Evolutionary conservation across 2,329 filamentous ascomycete species (phyloP), one percentile per base, ranked within the genome.

Genomic region (Niveomyces coronatus): DNA sequence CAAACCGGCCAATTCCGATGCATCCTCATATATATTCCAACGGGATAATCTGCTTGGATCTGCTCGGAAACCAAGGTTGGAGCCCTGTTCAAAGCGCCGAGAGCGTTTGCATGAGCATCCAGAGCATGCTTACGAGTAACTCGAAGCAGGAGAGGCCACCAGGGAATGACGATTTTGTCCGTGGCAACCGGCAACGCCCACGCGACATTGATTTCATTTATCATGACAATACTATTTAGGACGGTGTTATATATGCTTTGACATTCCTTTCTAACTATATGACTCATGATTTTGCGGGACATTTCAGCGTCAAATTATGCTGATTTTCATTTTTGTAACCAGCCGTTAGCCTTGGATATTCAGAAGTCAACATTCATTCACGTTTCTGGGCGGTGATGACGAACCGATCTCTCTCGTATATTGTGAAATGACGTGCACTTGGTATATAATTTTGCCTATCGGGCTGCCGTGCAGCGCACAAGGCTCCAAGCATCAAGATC

Each of bases 21-120:
- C 91, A 98, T 54, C 91, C 91, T 3, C 91, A 98, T 64, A 85
- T 98, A 60, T 98, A 98, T 67, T 91, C 84, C 50, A 98, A 98
- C 61, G 91, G 91, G 50, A 94, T 96, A 59, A 98, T 98, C 56
- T 98, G 91, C 54, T 81, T 98, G 34, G 91, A 98, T 52, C 74
- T 98, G 2, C 77, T 98, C 8, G 86, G 86, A 37, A 69, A 74
- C 9, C 80, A 86, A 46, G 91, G 91, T 40, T 98, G 91, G 91
- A 91, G 83, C 33, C 91, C 91, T 0, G 89, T 98, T 0, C 91
- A 98, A 57, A 95, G 89, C 42, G 91, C 95, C 8, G 89, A 96
- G 66, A 94, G 84, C 53, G 80, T 98, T 18, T 95, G 87, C 66
- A 91, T 98, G 76, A 94, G 86, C 60, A 74, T 98, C 39, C 91